These are phyloP conservation scores for Pythium pectinolyticum DNA, from an alignment of 352 stramenopile genomes.

Conservation along the genomic window DNA sequence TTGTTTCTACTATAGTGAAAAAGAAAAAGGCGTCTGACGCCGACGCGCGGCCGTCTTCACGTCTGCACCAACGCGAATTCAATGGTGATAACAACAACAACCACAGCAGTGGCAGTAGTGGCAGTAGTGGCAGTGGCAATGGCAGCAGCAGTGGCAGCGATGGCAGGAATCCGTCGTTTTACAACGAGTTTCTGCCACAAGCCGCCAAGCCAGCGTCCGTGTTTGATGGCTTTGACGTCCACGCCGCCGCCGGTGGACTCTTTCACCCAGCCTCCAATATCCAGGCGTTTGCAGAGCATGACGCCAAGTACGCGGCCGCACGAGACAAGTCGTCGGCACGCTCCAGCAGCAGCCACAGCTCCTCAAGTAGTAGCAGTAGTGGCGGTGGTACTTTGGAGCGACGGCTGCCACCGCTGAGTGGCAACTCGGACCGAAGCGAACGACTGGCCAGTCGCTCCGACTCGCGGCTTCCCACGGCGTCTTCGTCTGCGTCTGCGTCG, in stretches of 20 bases:
- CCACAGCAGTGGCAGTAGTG: constrained; percentile 2
- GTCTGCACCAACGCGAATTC: constrained; percentile 28
- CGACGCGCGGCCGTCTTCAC: constrained; percentile 23
- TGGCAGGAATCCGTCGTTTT: constrained; percentile 24
- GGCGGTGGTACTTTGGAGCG: neutral
- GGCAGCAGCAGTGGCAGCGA: neutral
- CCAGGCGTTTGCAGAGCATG: constrained; percentile 75
- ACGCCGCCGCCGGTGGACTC: constrained; percentile 67
- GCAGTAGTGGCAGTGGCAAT: neutral
- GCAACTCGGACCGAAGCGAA: constrained; percentile 30
- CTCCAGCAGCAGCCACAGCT: neutral
- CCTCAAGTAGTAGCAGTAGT: no score
- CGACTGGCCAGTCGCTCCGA: constrained; percentile 33
- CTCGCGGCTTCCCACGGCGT: constrained; percentile 26
- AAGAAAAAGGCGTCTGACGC: constrained; percentile 17
- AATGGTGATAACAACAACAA: constrained; percentile 19
- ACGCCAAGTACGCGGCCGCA: constrained; percentile 57
- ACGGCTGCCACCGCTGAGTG: constrained; percentile 21
- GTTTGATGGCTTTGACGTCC: constrained; percentile 57
- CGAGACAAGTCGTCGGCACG: neutral
- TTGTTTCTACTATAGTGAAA: constrained; percentile 14
- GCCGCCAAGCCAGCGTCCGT: constrained; percentile 32
- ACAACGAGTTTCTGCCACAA: constrained; percentile 30
- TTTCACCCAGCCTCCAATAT: constrained; percentile 79
- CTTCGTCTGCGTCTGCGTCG: neutral